Conservation (phyloP, 768 basidiomycete genomes). For the Phlegmacium glaucopus region DNA sequence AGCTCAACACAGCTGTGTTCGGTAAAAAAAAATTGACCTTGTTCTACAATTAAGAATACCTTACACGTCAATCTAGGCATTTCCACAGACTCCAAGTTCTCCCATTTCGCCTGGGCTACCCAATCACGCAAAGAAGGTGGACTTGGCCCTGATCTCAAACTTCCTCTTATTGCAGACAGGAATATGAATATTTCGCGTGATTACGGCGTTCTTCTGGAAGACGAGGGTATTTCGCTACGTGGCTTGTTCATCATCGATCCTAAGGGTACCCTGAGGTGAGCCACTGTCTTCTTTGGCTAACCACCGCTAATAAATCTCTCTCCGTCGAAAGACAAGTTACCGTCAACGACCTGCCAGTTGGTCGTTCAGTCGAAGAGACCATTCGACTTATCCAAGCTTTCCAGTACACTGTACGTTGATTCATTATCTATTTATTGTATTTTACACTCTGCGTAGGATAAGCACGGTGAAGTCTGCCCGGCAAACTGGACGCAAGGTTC, state of each 20-base stretch:
- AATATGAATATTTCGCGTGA: constrained; percentile 78
- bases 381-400: constrained; percentile 89
- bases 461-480: constrained; percentile 91
- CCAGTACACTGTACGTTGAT: constrained; percentile 71
- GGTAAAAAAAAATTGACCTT: constrained; percentile 35
- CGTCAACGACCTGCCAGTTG: constrained; percentile 90
- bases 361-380: constrained; percentile 94
- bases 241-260: constrained; percentile 88
- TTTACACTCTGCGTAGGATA: constrained; percentile 46
- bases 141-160: constrained; percentile 82
- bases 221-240: constrained; percentile 84
- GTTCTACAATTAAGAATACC: background rate
- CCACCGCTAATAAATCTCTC: background rate
- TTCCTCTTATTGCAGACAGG: constrained; percentile 80
- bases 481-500: constrained; percentile 83
- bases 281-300: background rate
- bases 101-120: constrained; percentile 84
- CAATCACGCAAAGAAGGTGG: constrained; percentile 84
- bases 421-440: background rate
- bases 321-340: constrained; percentile 63
- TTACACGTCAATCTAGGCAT: constrained; percentile 23
- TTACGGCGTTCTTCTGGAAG: constrained; percentile 87
- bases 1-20: constrained; percentile 71
- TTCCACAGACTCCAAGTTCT: constrained; percentile 88
- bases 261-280: constrained; percentile 67